These are phyloP conservation scores for Nakataea oryzae DNA, from an alignment of 2,329 filamentous ascomycete genomes.

Conservation along the genomic window DNA sequence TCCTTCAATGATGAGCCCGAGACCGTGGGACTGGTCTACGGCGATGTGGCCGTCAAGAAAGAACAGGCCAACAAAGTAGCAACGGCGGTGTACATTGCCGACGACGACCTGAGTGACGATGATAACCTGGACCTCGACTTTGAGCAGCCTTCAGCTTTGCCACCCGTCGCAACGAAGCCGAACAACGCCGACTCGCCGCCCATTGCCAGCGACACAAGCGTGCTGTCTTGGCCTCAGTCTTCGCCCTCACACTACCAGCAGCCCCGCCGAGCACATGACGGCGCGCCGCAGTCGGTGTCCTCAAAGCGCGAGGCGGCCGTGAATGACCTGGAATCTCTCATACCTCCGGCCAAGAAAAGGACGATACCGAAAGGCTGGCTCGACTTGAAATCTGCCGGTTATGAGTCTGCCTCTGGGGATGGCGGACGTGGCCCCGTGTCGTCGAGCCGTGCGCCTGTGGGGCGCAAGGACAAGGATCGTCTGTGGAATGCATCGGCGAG, in stretches of 20 bases:
- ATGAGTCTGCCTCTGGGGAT: conserved; percentile 16
- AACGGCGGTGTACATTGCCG: conserved; percentile 49
- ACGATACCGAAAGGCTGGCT: conserved; percentile 45
- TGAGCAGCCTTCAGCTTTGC: conserved; percentile 46
- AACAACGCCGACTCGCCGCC: conserved; percentile 14
- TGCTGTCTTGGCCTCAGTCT: conserved; percentile 64
- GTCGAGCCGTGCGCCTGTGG: no score
- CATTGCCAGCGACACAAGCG: conserved; percentile 16
- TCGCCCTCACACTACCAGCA: conserved; percentile 37
- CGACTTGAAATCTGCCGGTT: conserved; percentile 20
- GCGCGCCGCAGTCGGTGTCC: conserved; percentile 11
- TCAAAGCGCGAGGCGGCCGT: conserved; percentile 32
- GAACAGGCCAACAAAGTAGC: conserved; percentile 11
- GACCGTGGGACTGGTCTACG: conserved; percentile 24
- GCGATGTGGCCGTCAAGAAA: background rate
- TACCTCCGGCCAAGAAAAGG: conserved; percentile 46
- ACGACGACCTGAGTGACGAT: conserved; percentile 83
- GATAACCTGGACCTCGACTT: conserved; percentile 62
- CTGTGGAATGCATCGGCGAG: conserved; percentile 68
- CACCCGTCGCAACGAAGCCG: conserved; percentile 13
- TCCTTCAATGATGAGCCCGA: conserved; percentile 35
- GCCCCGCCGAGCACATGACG: conserved; percentile 15
- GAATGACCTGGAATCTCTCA: conserved; percentile 15
- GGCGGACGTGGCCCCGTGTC: background rate
- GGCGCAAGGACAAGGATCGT: conserved; percentile 16